phyloP scores from a whole-genome alignment of 192 early-diverging fungal genomes.

The Dissophora globulifera region DNA sequence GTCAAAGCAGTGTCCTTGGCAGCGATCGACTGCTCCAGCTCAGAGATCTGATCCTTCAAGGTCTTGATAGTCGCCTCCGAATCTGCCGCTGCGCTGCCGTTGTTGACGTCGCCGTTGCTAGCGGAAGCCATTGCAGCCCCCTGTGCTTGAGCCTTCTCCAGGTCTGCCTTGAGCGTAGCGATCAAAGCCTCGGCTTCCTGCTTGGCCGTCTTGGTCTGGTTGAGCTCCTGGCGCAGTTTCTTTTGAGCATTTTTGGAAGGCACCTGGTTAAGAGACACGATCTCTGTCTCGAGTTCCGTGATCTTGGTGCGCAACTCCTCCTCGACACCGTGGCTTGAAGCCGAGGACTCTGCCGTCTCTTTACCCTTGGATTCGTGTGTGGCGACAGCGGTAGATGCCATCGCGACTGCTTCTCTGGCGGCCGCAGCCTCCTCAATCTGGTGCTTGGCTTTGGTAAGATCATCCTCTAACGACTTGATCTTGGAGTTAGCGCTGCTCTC shows the following conservation, averaged over 20 bases:
- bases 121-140: background rate
- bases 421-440: conserved; percentile 14
- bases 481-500: conserved; percentile 13
- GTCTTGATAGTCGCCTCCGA: conserved; percentile 1
- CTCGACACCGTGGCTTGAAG: background rate
- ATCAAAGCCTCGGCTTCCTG: conserved; percentile 43
- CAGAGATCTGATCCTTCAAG: conserved; percentile 16
- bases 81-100: background rate
- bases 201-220: conserved; percentile 47
- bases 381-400: background rate
- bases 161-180: conserved; percentile 19
- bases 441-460: conserved; percentile 18
- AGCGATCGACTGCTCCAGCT: conserved; percentile 20
- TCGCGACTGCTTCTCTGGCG: background rate
- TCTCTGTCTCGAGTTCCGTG: conserved; percentile 30
- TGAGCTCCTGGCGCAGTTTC: conserved; percentile 47
- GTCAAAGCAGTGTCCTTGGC: conserved; percentile 13
- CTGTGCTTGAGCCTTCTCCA: conserved; percentile 28
- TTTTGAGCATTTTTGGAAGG: conserved; percentile 50
- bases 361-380: background rate
- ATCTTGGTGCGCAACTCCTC: conserved; percentile 30
- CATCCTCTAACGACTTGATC: conserved; percentile 17
- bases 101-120: background rate
- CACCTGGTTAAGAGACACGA: conserved; percentile 15
- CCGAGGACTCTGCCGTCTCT: background rate